Percentiles rank a stretch among this genome's conserved stretches.
phyloP scores from a whole-genome alignment of 352 stramenopile genomes.

The Phytophthora pisi region DNA sequence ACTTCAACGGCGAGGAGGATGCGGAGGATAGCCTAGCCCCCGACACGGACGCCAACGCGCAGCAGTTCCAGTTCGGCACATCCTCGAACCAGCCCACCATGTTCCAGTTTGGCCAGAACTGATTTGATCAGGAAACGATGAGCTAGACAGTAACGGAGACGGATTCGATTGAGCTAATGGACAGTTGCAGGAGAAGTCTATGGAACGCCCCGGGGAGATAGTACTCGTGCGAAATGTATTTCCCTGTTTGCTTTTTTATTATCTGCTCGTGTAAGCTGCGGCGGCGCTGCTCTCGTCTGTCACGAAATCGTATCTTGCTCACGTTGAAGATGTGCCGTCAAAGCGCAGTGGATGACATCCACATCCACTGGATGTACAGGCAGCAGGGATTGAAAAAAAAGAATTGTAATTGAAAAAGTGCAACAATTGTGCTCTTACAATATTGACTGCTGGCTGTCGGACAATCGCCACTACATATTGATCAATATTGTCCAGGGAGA shows the following conservation, averaged over 20 bases:
- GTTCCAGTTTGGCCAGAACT: conserved; percentile 87
- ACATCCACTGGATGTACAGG: no score
- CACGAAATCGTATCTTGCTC: no score
- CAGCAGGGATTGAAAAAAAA: no score
- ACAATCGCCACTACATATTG: no score
- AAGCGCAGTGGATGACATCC: no score
- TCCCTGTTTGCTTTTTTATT: conserved; percentile 40
- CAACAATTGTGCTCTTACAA: no score
- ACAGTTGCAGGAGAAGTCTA: conserved; percentile 27
- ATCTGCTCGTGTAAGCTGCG: background rate
- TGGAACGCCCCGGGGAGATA: conserved; percentile 34
- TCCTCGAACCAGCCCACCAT: conserved; percentile 67
- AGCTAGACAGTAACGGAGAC: conserved; percentile 32
- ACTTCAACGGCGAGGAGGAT: conserved; percentile 98
- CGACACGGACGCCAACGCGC: conserved; percentile 67
- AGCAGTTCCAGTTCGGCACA: conserved; percentile 85
- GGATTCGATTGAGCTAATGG: conserved; percentile 23
- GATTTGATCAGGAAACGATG: conserved; percentile 27
- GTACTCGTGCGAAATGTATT: conserved; percentile 40
- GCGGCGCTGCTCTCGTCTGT: no score
- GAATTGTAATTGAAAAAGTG: no score
- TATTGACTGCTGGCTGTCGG: no score
- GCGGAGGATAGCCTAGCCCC: conserved; percentile 89
- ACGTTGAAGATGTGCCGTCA: no score
- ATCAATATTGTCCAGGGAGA: no score